phyloP scores from a whole-genome alignment of 306 rosid species.

The Quercus aquifolioides region DNA sequence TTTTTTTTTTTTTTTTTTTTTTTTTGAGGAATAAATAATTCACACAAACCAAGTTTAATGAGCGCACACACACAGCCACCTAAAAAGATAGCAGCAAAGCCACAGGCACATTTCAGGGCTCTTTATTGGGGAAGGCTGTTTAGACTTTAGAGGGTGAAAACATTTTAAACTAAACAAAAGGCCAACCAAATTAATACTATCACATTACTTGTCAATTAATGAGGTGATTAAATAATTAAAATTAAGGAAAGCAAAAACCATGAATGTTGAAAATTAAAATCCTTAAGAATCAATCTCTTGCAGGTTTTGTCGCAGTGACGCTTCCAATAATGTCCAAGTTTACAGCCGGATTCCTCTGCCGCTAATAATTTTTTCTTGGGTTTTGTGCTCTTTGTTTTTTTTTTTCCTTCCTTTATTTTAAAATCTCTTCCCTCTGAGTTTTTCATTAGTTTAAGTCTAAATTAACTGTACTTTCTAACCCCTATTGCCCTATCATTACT shows the following conservation, averaged over 20 bases:
- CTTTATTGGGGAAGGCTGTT: too few relatives aligned
- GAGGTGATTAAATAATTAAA: slow-evolving; percentile 8
- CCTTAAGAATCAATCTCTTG: slow-evolving; percentile 49
- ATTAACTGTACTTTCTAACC: slow-evolving; percentile 50
- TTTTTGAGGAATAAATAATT: too few relatives aligned
- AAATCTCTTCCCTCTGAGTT: slow-evolving; percentile 25
- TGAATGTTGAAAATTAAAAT: slow-evolving; percentile 26
- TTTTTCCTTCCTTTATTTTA: not conserved
- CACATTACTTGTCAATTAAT: slow-evolving; percentile 24
- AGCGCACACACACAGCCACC: too few relatives aligned
- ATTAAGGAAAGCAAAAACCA: slow-evolving; percentile 19
- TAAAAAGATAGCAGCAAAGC: too few relatives aligned
- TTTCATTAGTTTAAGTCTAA: slow-evolving; percentile 25
- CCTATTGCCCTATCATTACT: slow-evolving; percentile 41
- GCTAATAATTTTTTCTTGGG: slow-evolving; percentile 50
- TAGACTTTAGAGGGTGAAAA: too few relatives aligned
- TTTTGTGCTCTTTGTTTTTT: slow-evolving; percentile 52
- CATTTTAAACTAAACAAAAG: not conserved
- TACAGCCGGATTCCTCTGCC: slow-evolving; percentile 79
- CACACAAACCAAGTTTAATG: too few relatives aligned
- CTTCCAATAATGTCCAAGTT: slow-evolving; percentile 55
- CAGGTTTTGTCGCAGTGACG: slow-evolving; percentile 55
- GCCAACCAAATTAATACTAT: not conserved
- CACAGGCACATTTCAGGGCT: too few relatives aligned
- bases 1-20: too few relatives aligned